Base-by-base conservation (phyloP, 1,284 basidiomycete genomes). In the Sparassis latifolia region DNA sequence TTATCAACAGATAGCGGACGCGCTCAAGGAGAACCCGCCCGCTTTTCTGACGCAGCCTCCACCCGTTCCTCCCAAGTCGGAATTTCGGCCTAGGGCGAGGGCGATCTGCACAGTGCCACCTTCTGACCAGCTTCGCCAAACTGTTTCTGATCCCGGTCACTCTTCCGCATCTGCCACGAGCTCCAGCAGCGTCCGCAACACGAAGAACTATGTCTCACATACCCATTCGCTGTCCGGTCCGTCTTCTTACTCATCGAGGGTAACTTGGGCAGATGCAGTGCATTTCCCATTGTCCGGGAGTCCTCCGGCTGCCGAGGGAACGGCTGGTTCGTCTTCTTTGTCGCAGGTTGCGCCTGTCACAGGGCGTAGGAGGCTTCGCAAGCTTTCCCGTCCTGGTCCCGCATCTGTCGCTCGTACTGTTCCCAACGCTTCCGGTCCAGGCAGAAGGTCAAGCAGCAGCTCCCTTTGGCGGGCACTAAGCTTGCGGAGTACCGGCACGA, bases 81-180 rank as follows among this genome's bases (percentile, higher is more conserved):
- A 47, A 33, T 42, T 31, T 51, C 52, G 47, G 20, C 20, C 10
- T 49, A 46, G 33, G 43, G 42, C 48, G 52, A 53, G 42, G 35
- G 49, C 56, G 40, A 54, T 58, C 20, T 58, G 56, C 35, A 58
- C 58, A 44, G 27, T 56, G 35, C 49, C 54, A 42, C 60, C 58
- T 48, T 51, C 56, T 48, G 56, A 58, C 28, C 31, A 35, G 31
- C 38, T 38, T 42, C 48, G 49, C 45, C 52, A 57, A 47, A 56
- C 59, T 52, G 51, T 54, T 2, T 55, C 59, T 48, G 58, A 59
- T 40, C 45, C 50, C 44, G 58, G 55, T 37, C 58, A 59, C 47
- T 52, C 51, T 45, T 49, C 53, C 42, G 50, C 52, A 48, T 41
- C 51, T 49, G 20, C 51, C 31, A 32, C 47, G 28, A 42, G 4